Evolutionary conservation across 2,329 filamentous ascomycete genomes (phyloP).

Genomic region (Nigrospora oryzae): DNA sequence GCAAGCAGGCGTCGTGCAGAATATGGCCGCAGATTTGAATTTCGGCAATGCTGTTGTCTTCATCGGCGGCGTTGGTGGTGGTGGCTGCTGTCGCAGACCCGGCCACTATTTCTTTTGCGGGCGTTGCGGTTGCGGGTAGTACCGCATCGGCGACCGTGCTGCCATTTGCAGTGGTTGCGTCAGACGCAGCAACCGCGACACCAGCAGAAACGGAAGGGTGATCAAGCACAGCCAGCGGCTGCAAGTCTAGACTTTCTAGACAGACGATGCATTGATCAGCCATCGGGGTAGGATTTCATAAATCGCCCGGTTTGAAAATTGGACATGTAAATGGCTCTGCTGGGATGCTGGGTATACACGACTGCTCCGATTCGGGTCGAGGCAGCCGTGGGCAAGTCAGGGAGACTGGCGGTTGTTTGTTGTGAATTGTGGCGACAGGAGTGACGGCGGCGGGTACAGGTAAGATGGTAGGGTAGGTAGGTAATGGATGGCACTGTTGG

Average conservation of each 20-base stretch:
- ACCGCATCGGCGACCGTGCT: constrained; percentile 1
- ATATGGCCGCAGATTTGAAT: constrained; percentile 79
- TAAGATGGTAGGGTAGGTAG: too few relatives aligned
- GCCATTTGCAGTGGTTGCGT: constrained; percentile 5
- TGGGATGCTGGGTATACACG: too few relatives aligned
- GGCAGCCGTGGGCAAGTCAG: too few relatives aligned
- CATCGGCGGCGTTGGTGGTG: constrained; percentile 10
- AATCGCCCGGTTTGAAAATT: constrained; percentile 18
- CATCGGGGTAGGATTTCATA: constrained; percentile 28
- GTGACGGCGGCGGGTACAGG: too few relatives aligned
- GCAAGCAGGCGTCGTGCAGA: constrained; percentile 85
- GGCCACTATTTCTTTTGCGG: constrained; percentile 12
- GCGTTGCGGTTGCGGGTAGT: constrained; percentile 7
- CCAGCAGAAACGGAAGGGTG: not conserved
- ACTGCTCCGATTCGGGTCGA: too few relatives aligned
- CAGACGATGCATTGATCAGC: constrained; percentile 65
- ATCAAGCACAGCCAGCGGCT: constrained; percentile 5
- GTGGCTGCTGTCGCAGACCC: constrained; percentile 12
- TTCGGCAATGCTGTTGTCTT: constrained; percentile 42
- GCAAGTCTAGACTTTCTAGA: constrained; percentile 47
- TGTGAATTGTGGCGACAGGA: too few relatives aligned
- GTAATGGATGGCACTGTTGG: too few relatives aligned
- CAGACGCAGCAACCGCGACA: not conserved
- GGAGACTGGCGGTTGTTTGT: too few relatives aligned
- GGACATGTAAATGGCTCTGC: constrained; percentile 21